Percentiles rank a stretch among this genome's conserved stretches.
Evolutionary conservation across 176 grass and related monocot genomes (phyloP).

Genomic region (Triticum timopheevii): DNA sequence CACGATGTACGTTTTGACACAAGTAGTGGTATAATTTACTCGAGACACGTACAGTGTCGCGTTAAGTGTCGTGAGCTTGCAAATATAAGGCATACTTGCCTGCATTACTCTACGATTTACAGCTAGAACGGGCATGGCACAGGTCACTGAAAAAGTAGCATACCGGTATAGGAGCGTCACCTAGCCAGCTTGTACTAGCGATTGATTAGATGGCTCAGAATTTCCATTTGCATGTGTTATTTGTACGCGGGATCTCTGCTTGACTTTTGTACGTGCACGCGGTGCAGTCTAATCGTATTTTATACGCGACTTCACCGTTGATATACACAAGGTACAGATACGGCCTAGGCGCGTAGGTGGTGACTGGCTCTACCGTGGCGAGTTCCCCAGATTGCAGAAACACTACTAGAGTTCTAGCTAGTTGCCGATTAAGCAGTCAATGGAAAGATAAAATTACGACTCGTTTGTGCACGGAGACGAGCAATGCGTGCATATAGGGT

Average conservation of each 20-base stretch:
- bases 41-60: neutral
- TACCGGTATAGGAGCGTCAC: neutral
- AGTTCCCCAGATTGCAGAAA: no score
- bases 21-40: neutral
- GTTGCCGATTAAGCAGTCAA: no score
- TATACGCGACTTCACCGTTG: neutral
- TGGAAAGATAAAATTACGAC: no score
- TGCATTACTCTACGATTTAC: neutral
- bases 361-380: no score
- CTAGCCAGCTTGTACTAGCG: neutral
- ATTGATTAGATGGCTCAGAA: conserved; percentile 4
- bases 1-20: neutral
- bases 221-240: neutral
- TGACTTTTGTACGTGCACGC: conserved; percentile 2
- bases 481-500: no score
- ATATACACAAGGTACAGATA: neutral
- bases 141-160: neutral
- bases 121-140: neutral
- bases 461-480: no score
- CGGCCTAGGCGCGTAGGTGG: no score
- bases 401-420: no score
- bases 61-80: conserved; percentile 1
- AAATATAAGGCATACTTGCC: neutral
- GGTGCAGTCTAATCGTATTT: neutral
- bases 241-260: neutral